Evolutionary conservation across 768 basidiomycete genomes (phyloP), one percentile per base, ranked within the genome.

Genomic region (Tylopilus sp.): DNA sequence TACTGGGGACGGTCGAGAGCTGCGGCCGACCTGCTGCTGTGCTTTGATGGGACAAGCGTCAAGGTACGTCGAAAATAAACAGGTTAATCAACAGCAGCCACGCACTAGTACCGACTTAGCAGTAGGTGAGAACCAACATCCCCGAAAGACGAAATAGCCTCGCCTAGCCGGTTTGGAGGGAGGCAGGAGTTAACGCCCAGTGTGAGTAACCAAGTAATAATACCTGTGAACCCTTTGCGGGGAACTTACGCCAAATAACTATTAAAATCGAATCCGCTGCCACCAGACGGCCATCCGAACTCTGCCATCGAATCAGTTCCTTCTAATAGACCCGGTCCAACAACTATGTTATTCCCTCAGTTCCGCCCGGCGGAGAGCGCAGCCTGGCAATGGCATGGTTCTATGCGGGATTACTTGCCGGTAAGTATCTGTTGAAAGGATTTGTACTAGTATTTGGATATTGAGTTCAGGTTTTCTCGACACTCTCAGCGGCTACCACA

Each of bases 401-500:
- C 22, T 46, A n/a, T 6, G 33, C 59, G 22, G 26, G 54, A 52
- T 43, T 36, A 25, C 19, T 19, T 10, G 19, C 19, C 6, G n/a
- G 64, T 66, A 44, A 55, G 63, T 56, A 31, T 31, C 19, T 42
- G 25, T 54, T 26, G 14, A 14, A 19, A 14, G 7, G n/a, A n/a
- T 8, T n/a, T 42, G 44, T 45, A 30, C 52, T 52, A 7, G 26
- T 52, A 34, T 40, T 29, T 33, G 60, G 50, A 25, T 47, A 14
- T 13, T 37, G n/a, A 37, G 36, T 37, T 37, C 36, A n/a, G 36
- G n/a, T n/a, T n/a, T 40, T n/a, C 14, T 4, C 34, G 7, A 7
- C 24, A 30, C 12, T 28, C 50, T 29, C 31, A 42, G 54, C 14
- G 21, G 41, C 43, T 42, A 37, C 34, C 45, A 33, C 51, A 54